Base-by-base conservation (phyloP, 1,139 yeast genomes). In the Yamadazyma dendronema region DNA sequence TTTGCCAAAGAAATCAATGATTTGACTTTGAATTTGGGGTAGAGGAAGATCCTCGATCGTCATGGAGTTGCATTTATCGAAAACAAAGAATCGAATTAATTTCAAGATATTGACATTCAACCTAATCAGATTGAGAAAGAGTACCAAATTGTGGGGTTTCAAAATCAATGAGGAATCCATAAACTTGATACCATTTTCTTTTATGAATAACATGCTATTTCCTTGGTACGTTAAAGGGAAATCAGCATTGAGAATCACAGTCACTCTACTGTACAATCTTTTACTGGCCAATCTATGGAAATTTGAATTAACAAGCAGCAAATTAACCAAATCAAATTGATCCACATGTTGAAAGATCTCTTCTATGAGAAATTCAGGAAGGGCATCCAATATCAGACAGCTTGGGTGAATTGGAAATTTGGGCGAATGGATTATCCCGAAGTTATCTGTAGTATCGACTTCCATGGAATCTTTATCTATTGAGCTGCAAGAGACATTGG, bases 81-180 rank as follows among this genome's bases (percentile, higher is more conserved):
- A 65, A 11, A 64, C 56, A 40, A 67, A 65, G 37, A 48, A 61
- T 40, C 53, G 53, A 36, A 67, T 49, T 27, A 49, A 48, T 23
- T 53, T 56, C 3, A 64, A 39, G 35, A 63, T 47, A 2, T 35
- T 19, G 2, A 49, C 49, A 38, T 57, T 57, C 9, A 38, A 17
- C 10, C 49, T 41, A 14, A 66, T 37, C 1, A 58, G 36, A 5
- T 46, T 38, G 10, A 61, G 38, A 35, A 65, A 61, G 35, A 38
- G 38, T 28, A 50, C 24, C 27, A 65, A 43, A 27, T 49, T 52
- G 3, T 38, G 39, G 12, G 52, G 36, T 12, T 43, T 40, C 12
- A 62, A 40, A 12, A 67, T 60, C 19, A 67, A 38, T 2, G 69
- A 39, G 12, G 61, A 51, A 37, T 65, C 63, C 71, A 65, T 64